Evolutionary conservation across 2,329 filamentous ascomycete species (phyloP).

Genomic region (Westerdykella aurantiaca): DNA sequence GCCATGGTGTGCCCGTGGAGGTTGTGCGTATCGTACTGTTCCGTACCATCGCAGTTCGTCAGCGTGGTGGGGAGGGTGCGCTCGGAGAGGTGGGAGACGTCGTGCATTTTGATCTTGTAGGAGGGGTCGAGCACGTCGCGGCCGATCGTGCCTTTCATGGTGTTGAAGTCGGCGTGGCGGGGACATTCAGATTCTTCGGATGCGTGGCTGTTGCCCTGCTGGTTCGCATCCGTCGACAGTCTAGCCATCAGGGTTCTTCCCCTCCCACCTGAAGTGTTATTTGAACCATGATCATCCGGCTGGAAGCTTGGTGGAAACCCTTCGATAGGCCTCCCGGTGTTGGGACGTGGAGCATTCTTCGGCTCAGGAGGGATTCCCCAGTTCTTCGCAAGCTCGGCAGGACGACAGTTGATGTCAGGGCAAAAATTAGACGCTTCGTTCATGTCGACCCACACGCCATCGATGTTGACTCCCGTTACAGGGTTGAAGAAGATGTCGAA

Average conservation of each 20-base stretch:
- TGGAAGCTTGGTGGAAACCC: conserved; percentile 66
- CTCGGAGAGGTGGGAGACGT: conserved; percentile 30
- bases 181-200: background rate
- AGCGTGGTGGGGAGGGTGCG: conserved; percentile 60
- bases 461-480: conserved; percentile 63
- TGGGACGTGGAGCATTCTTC: conserved; percentile 47
- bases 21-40: conserved; percentile 72
- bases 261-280: background rate
- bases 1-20: conserved; percentile 75
- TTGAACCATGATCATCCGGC: conserved; percentile 34
- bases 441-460: conserved; percentile 59
- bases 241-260: background rate
- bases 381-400: conserved; percentile 31
- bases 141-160: conserved; percentile 54
- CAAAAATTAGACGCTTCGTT: conserved; percentile 39
- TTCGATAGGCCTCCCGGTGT: conserved; percentile 58
- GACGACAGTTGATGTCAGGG: conserved; percentile 43
- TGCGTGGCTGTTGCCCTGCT: too few species aligned
- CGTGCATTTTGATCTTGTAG: conserved; percentile 60
- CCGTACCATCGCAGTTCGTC: conserved; percentile 60
- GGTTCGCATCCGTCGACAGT: background rate
- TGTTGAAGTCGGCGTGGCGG: conserved; percentile 26
- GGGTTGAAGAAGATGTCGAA: conserved; percentile 60
- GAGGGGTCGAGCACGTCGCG: conserved; percentile 60
- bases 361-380: conserved; percentile 55